A percentile compares a stretch with the other conserved stretches of the same genome.
Conservation (phyloP, 2,329 filamentous ascomycete genomes). For the Capronia coronata region DNA sequence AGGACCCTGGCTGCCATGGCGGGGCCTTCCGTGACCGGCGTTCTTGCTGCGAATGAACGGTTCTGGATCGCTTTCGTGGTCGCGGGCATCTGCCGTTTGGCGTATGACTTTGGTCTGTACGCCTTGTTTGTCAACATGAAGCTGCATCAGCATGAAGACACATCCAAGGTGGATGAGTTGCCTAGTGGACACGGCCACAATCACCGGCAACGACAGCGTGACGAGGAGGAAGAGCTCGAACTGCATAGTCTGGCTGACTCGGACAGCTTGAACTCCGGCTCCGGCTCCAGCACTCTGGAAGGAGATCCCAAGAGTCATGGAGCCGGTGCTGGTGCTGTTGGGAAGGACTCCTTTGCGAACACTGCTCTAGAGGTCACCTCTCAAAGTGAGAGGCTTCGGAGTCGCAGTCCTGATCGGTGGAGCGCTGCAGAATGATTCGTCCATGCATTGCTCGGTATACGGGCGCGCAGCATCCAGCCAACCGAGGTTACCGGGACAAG, state of each 20-base stretch:
- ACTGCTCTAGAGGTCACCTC: background rate
- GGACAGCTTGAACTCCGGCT: background rate
- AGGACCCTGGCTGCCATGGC: slow-evolving; percentile 54
- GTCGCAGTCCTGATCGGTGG: slow-evolving; percentile 22
- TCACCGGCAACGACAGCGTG: background rate
- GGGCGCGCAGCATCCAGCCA: background rate
- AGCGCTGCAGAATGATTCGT: slow-evolving; percentile 5
- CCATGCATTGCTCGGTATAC: too few species aligned
- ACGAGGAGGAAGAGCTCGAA: slow-evolving; percentile 16
- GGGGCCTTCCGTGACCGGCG: slow-evolving; percentile 51
- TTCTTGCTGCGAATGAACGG: slow-evolving; percentile 46
- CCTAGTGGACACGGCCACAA: background rate
- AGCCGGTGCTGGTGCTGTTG: background rate
- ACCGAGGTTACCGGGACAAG: too few species aligned
- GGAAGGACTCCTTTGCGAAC: background rate
- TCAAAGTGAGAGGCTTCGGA: slow-evolving; percentile 12
- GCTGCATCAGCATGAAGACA: slow-evolving; percentile 43
- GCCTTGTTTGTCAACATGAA: slow-evolving; percentile 55
- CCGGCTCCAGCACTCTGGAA: background rate
- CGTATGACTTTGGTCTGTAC: slow-evolving; percentile 55
- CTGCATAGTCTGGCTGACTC: slow-evolving; percentile 17
- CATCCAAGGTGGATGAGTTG: background rate
- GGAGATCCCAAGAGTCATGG: background rate
- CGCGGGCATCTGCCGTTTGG: slow-evolving; percentile 48
- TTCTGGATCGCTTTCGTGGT: slow-evolving; percentile 60